Evolutionary conservation across 805 yeast genomes (phyloP).

Genomic region (Wickerhamiella brachini): DNA sequence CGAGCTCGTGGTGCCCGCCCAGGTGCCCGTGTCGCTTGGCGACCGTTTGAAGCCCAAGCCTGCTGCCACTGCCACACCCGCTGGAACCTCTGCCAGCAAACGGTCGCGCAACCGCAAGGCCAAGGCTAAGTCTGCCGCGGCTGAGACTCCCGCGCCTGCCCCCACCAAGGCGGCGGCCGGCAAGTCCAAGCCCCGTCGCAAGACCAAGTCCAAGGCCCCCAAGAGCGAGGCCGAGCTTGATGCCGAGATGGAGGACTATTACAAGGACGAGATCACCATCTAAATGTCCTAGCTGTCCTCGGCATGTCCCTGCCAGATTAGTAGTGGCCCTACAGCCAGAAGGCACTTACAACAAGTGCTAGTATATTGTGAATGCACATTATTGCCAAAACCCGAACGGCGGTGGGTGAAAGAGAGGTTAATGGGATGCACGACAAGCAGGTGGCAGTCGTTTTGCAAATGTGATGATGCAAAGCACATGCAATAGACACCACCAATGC

Average conservation of each 20-base stretch:
- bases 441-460: too few species aligned
- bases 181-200: slow-evolving; percentile 19
- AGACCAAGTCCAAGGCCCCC: slow-evolving; percentile 31
- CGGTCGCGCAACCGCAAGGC: slow-evolving; percentile 6
- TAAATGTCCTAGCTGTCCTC: slow-evolving; percentile 4
- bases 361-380: background rate
- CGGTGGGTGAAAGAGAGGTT: too few species aligned
- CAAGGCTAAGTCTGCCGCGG: slow-evolving; percentile 6
- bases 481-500: too few species aligned
- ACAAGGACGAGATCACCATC: slow-evolving; percentile 24
- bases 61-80: background rate
- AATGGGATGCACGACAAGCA: too few species aligned
- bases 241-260: slow-evolving; percentile 96
- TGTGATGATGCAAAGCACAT: too few species aligned
- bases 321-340: background rate
- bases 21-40: slow-evolving; percentile 55
- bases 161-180: slow-evolving; percentile 11
- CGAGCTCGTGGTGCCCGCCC: slow-evolving; percentile 60
- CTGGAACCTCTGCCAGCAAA: slow-evolving; percentile 1
- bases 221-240: slow-evolving; percentile 89
- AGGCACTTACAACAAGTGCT: background rate
- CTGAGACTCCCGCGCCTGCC: slow-evolving; percentile 6
- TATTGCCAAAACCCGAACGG: too few species aligned
- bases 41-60: slow-evolving; percentile 39
- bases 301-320: background rate